Evolutionary conservation across 352 stramenopile species (phyloP).

Genomic region (Globisporangium rhizosaccharum): DNA sequence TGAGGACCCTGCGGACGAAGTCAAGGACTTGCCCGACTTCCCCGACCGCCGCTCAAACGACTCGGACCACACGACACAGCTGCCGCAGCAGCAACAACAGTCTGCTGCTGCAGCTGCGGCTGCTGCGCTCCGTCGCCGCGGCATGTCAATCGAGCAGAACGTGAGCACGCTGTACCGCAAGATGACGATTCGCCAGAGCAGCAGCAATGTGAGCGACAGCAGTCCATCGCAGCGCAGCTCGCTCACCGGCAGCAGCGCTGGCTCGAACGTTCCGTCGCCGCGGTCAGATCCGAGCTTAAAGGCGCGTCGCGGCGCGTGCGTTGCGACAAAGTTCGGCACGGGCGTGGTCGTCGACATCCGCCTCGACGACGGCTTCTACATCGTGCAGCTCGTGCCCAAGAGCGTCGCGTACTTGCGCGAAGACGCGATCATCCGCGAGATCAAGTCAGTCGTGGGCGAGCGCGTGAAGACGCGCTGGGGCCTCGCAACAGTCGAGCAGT

Average conservation of each 20-base stretch:
- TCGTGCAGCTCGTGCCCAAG: conserved; percentile 71
- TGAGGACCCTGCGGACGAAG: conserved; percentile 23
- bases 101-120: conserved; percentile 25
- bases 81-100: conserved; percentile 8
- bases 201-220: conserved; percentile 19
- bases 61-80: neutral
- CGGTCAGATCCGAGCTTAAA: conserved; percentile 33
- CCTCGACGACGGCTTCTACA: conserved; percentile 62
- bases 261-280: conserved; percentile 16
- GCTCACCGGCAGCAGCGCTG: conserved; percentile 14
- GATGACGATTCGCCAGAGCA: conserved; percentile 50
- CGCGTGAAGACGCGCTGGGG: conserved; percentile 82
- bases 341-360: conserved; percentile 69
- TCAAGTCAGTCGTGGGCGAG: conserved; percentile 81
- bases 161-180: conserved; percentile 42
- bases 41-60: conserved; percentile 9
- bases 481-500: conserved; percentile 78
- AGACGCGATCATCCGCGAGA: conserved; percentile 65
- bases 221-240: conserved; percentile 16
- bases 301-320: conserved; percentile 54
- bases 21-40: conserved; percentile 42
- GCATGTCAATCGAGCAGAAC: conserved; percentile 52
- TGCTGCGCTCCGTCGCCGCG: conserved; percentile 28
- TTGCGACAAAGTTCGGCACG: conserved; percentile 73
- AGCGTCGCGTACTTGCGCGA: conserved; percentile 65